A percentile compares a stretch with the other conserved stretches of the same genome.
Conservation (phyloP, 495 filamentous ascomycete species). For the Astrothelium macrocarpum region DNA sequence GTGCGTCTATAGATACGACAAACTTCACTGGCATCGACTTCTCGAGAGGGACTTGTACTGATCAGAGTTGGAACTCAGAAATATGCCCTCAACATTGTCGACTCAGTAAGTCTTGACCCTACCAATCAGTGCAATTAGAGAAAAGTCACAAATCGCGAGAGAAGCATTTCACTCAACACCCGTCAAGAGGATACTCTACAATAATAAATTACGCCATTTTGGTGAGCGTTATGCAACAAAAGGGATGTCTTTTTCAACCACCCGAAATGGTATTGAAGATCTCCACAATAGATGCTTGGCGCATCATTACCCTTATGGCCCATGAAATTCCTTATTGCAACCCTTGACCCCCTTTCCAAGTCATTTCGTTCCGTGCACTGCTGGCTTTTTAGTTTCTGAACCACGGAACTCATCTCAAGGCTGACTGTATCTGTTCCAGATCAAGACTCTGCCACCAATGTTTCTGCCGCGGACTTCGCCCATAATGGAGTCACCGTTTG, state of each 20-base stretch:
- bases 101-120: not conserved
- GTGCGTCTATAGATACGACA: not conserved
- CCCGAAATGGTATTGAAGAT: no score
- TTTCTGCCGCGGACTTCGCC: not conserved
- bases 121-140: no score
- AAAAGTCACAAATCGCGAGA: no score
- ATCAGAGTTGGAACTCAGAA: not conserved
- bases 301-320: no score
- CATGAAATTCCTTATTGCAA: no score
- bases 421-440: not conserved
- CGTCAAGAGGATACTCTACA: no score
- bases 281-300: no score
- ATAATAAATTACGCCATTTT: no score
- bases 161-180: no score
- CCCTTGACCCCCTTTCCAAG: not conserved
- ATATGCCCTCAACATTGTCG: slow-evolving; percentile 1
- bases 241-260: no score
- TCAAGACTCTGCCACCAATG: not conserved
- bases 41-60: not conserved
- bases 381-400: not conserved
- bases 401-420: not conserved
- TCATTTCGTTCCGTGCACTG: not conserved
- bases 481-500: not conserved
- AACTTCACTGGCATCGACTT: not conserved
- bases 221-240: no score